Base-by-base conservation (phyloP, 2,329 filamentous ascomycete species). In the Sporothrix inflata region DNA sequence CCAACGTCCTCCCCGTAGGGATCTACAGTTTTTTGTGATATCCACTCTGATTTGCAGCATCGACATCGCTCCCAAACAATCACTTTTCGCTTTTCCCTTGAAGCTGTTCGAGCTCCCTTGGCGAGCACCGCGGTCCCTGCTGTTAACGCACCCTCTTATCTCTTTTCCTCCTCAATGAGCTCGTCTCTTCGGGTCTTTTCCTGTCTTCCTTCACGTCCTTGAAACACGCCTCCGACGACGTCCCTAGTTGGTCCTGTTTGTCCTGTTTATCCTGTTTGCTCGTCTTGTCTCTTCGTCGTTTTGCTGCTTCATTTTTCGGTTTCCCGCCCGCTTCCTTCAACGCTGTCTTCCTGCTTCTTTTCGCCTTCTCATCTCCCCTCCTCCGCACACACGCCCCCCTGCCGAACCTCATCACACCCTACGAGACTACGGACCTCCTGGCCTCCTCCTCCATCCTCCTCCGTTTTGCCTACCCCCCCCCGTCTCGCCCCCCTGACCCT, bases 161-260 rank as follows among this genome's bases (percentile, higher is more conserved):
- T 38, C 38, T 61, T n/a, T 61, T 19, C 30, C 55, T 27, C 21
- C 12, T 30, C 42, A 30, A 21, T 19, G 63, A 12, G 38, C 21
- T 45, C 63, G 51, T 71, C n/a, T 61, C 42, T 63, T 69, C n/a
- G 8, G 6, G 47, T 21, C 42, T 34, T 16, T 45, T 30, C 45
- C 11, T 30, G 12, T 63, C 55, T 63, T 57, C 11, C 40, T 45
- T 70, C 21, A 42, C 57, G 47, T 65, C 57, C 47, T 65, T 71
- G 69, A 71, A 71, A 71, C 69, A 38, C 47, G 57, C 69, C 69
- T 71, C 45, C 34, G 57, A 71, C 69, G 69, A 70, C 55, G 30
- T 34, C 67, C n/a, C 24, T 40, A 51, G 24, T n/a, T n/a, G 24
- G 19, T 30, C 45, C n/a, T 47, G 42, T 63, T 40, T 40, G 11